Base-by-base conservation (phyloP, 2,329 filamentous ascomycete species). In the Sphaceloma murrayae region DNA sequence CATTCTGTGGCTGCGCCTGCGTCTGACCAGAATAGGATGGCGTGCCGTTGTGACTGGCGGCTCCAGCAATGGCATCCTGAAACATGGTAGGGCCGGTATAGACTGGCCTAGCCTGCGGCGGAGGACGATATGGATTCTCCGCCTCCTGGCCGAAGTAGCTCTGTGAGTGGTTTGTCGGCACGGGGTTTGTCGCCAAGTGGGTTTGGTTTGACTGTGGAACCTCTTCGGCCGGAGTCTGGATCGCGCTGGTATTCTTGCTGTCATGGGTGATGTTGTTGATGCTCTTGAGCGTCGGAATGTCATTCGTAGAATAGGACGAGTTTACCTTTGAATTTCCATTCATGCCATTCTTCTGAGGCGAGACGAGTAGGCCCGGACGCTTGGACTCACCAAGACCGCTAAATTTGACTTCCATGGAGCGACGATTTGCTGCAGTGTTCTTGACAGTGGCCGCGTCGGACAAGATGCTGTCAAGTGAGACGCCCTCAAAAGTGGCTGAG, bases 291-390 rank as follows among this genome's bases (percentile, higher is more conserved):
- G 87, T 93, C 3, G 87, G 84, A 14, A 95, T 73, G 57, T 96
- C 88, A 62, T 83, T 91, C 44, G 85, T 79, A 7, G 91, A 95
- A 67, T 85, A 95, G 0, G 89, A 95, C 33, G 83, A 80, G 63
- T 88, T 84, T 47, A 94, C 64, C 67, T 85, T 86, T 21, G 81
- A 76, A 43, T 76, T 75, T 18, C 75, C 70, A 60, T 82, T 73
- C 48, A 56, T 58, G 58, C 55, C 69, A 66, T 56, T 72, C 53
- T 59, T 76, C 75, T 51, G 81, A 64, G 43, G 79, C 78, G 65
- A 80, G 70, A 51, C 75, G 70, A 65, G 56, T 38, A 64, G 62
- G 46, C 62, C 63, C 9, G 67, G 62, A 43, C 67, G 67, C 60
- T 69, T 67, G 38, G 61, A 58, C 39, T 68, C 65, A 53, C 57